phyloP scores from a whole-genome alignment of 2,329 filamentous ascomycete genomes.

The Cytospora schulzeri region DNA sequence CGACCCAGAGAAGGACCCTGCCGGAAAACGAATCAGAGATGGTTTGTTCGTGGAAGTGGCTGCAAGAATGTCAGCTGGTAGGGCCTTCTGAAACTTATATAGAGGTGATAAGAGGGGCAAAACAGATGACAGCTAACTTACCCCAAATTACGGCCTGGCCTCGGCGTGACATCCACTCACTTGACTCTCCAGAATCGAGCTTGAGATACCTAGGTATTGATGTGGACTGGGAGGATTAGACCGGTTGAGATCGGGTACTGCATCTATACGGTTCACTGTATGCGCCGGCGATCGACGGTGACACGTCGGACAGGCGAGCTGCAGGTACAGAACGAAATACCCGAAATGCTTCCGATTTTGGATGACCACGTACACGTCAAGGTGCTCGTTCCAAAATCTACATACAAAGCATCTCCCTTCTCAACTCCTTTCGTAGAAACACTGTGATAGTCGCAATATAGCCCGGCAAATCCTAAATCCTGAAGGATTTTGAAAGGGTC shows the following conservation, averaged over 20 bases:
- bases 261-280: background rate
- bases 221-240: background rate
- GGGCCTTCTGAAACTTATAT: conserved; percentile 9
- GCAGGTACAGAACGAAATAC: conserved; percentile 15
- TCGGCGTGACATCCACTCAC: background rate
- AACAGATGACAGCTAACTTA: conserved; percentile 1
- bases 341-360: conserved; percentile 7
- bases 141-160: conserved; percentile 12
- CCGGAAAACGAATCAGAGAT: conserved; percentile 9
- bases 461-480: background rate
- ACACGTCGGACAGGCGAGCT: conserved; percentile 2
- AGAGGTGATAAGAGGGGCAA: conserved; percentile 6
- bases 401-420: background rate
- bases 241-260: background rate
- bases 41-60: conserved; percentile 9
- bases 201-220: background rate
- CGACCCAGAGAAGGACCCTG: conserved; percentile 10
- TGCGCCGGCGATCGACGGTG: conserved; percentile 3
- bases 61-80: conserved; percentile 16
- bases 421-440: background rate
- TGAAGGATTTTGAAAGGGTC: background rate
- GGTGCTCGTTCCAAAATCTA: background rate
- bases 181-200: background rate
- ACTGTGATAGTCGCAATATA: background rate
- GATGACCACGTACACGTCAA: conserved; percentile 5